Conservation (phyloP, 495 filamentous ascomycete species). For the Aspergillus mulundensis region DNA sequence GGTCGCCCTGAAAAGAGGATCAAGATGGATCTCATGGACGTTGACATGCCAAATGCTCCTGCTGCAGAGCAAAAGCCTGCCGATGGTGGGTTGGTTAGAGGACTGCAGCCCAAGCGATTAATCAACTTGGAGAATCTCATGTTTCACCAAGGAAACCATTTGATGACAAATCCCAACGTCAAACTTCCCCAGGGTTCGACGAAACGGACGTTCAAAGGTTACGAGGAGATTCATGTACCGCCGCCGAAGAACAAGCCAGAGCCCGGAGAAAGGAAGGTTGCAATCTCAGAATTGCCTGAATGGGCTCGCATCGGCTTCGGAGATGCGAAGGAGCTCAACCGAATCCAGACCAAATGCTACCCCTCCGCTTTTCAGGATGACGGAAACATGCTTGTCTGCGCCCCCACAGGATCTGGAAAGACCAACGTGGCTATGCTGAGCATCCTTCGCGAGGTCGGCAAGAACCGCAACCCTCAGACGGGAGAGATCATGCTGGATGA, state of each 20-base stretch:
- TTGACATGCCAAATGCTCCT: conserved; percentile 69
- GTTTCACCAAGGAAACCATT: conserved; percentile 96
- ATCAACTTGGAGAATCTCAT: conserved; percentile 95
- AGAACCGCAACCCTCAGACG: conserved; percentile 79
- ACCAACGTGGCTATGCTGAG: conserved; percentile 98
- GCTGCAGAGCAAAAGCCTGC: conserved; percentile 45
- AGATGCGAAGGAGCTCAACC: conserved; percentile 76
- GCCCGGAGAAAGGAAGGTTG: conserved; percentile 72
- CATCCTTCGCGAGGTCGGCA: conserved; percentile 94
- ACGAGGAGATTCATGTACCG: conserved; percentile 96
- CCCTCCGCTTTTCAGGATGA: conserved; percentile 90
- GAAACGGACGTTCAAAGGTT: conserved; percentile 93
- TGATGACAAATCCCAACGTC: conserved; percentile 97
- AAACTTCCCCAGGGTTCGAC: conserved; percentile 93
- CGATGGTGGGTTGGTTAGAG: conserved; percentile 69
- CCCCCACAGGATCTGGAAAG: conserved; percentile 95
- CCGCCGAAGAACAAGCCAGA: conserved; percentile 79
- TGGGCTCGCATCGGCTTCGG: conserved; percentile 89
- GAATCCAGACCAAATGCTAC: conserved; percentile 90
- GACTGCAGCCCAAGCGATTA: conserved; percentile 78
- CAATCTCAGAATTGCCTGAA: conserved; percentile 81
- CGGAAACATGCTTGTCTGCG: conserved; percentile 96
- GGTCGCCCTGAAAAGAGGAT: conserved; percentile 68
- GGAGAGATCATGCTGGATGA: conserved; percentile 91
- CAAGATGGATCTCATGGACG: conserved; percentile 83